Evolutionary conservation across 2,329 filamentous ascomycete genomes (phyloP).

Genomic region (Aspergillus pseudotamarii): DNA sequence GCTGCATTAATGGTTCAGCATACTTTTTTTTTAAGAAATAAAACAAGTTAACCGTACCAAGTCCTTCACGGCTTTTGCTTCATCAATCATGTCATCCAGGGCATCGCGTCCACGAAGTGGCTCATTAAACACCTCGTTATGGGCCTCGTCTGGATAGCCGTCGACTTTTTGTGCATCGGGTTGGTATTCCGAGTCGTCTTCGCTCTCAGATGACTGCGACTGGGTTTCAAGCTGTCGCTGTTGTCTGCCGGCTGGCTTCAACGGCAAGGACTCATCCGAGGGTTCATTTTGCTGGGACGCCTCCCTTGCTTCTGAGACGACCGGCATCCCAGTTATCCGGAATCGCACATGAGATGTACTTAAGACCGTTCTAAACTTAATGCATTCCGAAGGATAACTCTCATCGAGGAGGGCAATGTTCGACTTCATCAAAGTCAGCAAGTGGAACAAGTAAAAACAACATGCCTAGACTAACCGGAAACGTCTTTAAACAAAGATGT

Average conservation of each 20-base stretch:
- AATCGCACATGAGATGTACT: slow-evolving; percentile 60
- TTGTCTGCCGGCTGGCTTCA: slow-evolving; percentile 32
- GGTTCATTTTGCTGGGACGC: slow-evolving; percentile 11
- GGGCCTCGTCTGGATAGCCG: neutral
- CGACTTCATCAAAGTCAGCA: slow-evolving; percentile 28
- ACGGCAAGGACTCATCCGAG: slow-evolving; percentile 23
- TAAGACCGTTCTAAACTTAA: slow-evolving; percentile 60
- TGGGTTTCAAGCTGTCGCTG: slow-evolving; percentile 18
- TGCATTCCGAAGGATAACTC: slow-evolving; percentile 69
- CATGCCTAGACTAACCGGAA: slow-evolving; percentile 49
- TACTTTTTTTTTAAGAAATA: too few species aligned
- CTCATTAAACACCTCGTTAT: slow-evolving; percentile 11
- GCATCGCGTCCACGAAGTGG: slow-evolving; percentile 50
- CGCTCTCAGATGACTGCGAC: slow-evolving; percentile 16
- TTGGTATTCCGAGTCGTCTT: neutral
- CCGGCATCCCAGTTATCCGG: slow-evolving; percentile 35
- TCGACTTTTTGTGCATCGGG: slow-evolving; percentile 1
- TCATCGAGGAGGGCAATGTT: slow-evolving; percentile 64
- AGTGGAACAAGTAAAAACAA: neutral
- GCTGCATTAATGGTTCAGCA: slow-evolving; percentile 24
- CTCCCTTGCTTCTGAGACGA: slow-evolving; percentile 15
- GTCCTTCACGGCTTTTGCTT: slow-evolving; percentile 62
- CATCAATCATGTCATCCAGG: slow-evolving; percentile 65
- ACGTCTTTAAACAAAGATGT: slow-evolving; percentile 52
- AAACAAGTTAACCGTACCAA: slow-evolving; percentile 44